Evolutionary conservation across 2,329 filamentous ascomycete genomes (phyloP).

Genomic region (Penicillium sp.): DNA sequence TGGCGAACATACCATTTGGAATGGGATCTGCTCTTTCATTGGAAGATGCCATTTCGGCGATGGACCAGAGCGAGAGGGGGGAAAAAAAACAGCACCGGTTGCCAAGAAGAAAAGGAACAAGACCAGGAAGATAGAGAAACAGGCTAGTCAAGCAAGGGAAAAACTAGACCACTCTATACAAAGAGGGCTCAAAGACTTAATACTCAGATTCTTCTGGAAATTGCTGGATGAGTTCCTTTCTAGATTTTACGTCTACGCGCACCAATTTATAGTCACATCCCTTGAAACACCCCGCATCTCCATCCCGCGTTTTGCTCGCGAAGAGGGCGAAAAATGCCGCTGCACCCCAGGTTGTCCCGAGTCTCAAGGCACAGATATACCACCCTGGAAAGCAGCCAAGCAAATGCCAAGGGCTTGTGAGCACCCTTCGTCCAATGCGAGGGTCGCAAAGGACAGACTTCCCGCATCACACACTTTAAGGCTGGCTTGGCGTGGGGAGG

Average conservation of each 20-base stretch:
- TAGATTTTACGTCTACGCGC: background rate
- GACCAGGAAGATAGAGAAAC: background rate
- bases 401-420: slow-evolving; percentile 24
- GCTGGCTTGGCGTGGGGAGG: slow-evolving; percentile 15
- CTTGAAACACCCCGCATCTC: slow-evolving; percentile 8
- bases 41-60: slow-evolving; percentile 7
- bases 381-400: slow-evolving; percentile 23
- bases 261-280: slow-evolving; percentile 15
- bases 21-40: slow-evolving; percentile 63
- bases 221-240: background rate
- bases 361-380: slow-evolving; percentile 13
- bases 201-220: background rate
- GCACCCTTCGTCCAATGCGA: slow-evolving; percentile 17
- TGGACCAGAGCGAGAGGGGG: background rate
- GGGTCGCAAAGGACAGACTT: slow-evolving; percentile 9
- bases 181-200: background rate
- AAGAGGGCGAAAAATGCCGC: slow-evolving; percentile 1
- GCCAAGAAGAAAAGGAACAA: background rate
- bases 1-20: slow-evolving; percentile 63
- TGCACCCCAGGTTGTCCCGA: slow-evolving; percentile 9
- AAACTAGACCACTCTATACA: background rate
- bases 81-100: no score
- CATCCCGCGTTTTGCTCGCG: slow-evolving; percentile 15
- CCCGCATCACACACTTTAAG: slow-evolving; percentile 6
- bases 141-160: background rate